These are phyloP conservation scores for Porphyrellus sp. DNA, from an alignment of 1,284 basidiomycete species.

Conservation along the genomic window DNA sequence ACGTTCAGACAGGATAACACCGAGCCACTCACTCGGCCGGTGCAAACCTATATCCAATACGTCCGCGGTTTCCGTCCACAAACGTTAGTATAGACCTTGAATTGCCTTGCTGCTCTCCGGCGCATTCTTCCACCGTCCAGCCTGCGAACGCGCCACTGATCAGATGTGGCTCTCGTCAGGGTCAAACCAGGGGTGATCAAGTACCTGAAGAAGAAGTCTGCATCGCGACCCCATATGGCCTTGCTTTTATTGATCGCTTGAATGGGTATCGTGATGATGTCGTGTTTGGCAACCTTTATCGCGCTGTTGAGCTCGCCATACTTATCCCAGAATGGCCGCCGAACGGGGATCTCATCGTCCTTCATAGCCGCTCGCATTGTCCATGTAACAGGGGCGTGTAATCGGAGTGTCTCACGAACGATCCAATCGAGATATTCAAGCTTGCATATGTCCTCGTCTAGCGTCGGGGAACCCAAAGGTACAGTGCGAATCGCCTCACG, in stretches of 20 bases:
- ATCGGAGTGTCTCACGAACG: constrained; percentile 62
- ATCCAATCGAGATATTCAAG: constrained; percentile 43
- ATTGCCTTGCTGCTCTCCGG: constrained; percentile 43
- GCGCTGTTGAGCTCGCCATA: constrained; percentile 34
- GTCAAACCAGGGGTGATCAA: constrained; percentile 23
- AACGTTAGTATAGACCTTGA: constrained; percentile 69
- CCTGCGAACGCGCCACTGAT: constrained; percentile 36
- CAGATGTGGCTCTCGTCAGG: constrained; percentile 16
- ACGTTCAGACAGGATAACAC: constrained; percentile 2
- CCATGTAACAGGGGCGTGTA: constrained; percentile 62
- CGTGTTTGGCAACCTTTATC: constrained; percentile 49
- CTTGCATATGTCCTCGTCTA: constrained; percentile 28
- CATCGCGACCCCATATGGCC: constrained; percentile 69
- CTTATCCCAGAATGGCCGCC: constrained; percentile 33
- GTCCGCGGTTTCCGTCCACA: constrained; percentile 59
- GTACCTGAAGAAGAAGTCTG: constrained; percentile 62
- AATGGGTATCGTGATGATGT: constrained; percentile 61
- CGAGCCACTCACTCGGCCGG: constrained; percentile 55
- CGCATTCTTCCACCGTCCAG: constrained; percentile 55
- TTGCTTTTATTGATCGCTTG: constrained; percentile 59
- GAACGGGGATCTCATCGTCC: constrained; percentile 63
- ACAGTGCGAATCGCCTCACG: constrained; percentile 46
- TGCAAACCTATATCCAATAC: constrained; percentile 72
- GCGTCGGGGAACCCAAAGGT: constrained; percentile 17
- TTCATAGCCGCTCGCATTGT: constrained; percentile 58